phyloP scores from a whole-genome alignment of 2,329 filamentous ascomycete genomes.

The Stenocarpella maydis region DNA sequence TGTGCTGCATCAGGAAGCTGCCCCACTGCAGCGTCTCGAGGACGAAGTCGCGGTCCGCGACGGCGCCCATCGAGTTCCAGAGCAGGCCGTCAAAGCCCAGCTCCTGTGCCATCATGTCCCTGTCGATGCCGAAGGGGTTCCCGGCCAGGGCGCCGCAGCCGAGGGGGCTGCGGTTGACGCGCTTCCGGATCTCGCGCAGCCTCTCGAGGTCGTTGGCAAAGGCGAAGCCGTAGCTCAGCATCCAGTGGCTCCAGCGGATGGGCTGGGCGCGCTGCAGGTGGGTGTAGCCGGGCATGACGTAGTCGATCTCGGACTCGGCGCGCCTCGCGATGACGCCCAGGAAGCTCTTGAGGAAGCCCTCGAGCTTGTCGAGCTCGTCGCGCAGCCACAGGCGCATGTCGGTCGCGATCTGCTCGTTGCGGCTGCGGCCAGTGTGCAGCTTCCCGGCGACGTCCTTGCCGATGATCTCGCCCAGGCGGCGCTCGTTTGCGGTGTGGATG shows the following conservation, averaged over 20 bases:
- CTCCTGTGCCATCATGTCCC: too few relatives aligned
- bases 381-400: conserved; percentile 92
- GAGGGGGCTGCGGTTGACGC: conserved; percentile 77
- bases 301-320: conserved; percentile 76
- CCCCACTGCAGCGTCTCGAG: conserved; percentile 84
- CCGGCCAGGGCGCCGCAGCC: conserved; percentile 77
- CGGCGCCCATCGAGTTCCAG: too few relatives aligned
- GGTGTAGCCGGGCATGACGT: conserved; percentile 88
- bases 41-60: conserved; percentile 72
- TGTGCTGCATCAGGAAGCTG: conserved; percentile 78
- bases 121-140: too few relatives aligned
- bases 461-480: conserved; percentile 82
- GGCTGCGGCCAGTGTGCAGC: conserved; percentile 85
- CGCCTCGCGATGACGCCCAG: conserved; percentile 73
- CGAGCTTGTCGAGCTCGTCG: conserved; percentile 75
- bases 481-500: conserved; percentile 77
- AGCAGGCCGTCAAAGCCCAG: too few relatives aligned
- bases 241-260: conserved; percentile 83
- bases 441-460: conserved; percentile 60
- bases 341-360: conserved; percentile 72
- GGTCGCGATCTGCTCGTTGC: conserved; percentile 90
- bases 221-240: conserved; percentile 76
- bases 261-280: conserved; percentile 85
- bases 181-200: conserved; percentile 73
- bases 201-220: conserved; percentile 81